A percentile compares a stretch with the other conserved stretches of the same genome.
These are phyloP conservation scores for Nitzschia sp. DNA, from an alignment of 108 stramenopile species.

Conservation along the genomic window DNA sequence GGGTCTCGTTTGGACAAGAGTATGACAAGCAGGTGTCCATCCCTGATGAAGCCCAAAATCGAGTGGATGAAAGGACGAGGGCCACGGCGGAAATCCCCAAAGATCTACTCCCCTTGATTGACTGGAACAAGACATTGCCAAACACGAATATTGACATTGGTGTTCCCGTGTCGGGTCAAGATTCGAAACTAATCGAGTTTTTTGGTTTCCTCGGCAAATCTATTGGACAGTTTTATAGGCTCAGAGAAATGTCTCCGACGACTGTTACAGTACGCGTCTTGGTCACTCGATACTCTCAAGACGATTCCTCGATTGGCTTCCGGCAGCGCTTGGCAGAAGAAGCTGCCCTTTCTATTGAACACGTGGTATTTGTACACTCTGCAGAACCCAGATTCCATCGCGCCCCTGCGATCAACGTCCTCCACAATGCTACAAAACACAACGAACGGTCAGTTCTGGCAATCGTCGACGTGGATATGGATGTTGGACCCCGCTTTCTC, in stretches of 20 bases:
- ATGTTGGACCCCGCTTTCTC: conserved; percentile 1
- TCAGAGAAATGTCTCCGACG: background rate
- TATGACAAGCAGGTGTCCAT: background rate
- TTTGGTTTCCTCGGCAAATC: background rate
- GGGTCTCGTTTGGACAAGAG: background rate
- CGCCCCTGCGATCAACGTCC: background rate
- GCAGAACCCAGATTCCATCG: background rate
- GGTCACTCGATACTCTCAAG: conserved; percentile 1
- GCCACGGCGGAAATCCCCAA: background rate
- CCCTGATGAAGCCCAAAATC: background rate
- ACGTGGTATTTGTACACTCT: background rate
- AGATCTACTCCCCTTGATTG: background rate
- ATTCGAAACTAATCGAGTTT: background rate
- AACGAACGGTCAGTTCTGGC: background rate
- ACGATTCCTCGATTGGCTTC: background rate
- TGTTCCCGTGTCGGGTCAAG: conserved; percentile 15
- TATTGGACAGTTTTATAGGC: background rate
- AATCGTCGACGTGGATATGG: conserved; percentile 15
- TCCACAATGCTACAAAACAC: background rate
- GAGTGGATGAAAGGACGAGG: background rate
- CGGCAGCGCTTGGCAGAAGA: background rate
- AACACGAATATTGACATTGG: conserved; percentile 12
- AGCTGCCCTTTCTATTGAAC: background rate
- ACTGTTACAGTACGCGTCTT: background rate
- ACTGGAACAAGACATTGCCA: background rate